Conservation (phyloP, 371 early-diverging fungal genomes). For the Syncephalis fuscata region DNA sequence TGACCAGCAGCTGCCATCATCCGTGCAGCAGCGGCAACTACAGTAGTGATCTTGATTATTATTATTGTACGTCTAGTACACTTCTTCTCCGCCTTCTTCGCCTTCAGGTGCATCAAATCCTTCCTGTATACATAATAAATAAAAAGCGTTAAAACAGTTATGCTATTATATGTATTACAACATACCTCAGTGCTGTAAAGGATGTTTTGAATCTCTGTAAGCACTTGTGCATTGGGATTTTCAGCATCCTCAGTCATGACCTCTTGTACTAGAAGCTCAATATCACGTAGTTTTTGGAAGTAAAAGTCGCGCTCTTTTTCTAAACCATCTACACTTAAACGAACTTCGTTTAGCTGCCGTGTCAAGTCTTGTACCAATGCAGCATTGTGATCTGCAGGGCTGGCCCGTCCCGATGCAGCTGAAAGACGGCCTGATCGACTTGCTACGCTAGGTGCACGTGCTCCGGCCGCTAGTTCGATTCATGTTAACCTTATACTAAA, state of each 20-base stretch:
- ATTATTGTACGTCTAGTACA: too few species aligned
- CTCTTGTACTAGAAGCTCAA: conserved; percentile 79
- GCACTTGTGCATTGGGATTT: conserved; percentile 19
- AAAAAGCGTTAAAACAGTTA: not conserved
- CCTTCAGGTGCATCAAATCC: conserved; percentile 26
- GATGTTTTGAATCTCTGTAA: conserved; percentile 61
- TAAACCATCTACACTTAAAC: conserved; percentile 67
- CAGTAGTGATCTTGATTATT: too few species aligned
- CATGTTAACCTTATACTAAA: not conserved
- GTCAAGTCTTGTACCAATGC: conserved; percentile 42
- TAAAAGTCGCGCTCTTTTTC: conserved; percentile 95
- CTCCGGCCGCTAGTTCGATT: not conserved
- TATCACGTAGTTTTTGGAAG: conserved; percentile 78
- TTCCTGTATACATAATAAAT: conserved; percentile 8
- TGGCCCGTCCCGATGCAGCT: not conserved
- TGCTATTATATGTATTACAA: not conserved
- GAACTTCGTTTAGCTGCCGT: conserved; percentile 58
- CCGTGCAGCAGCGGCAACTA: too few species aligned
- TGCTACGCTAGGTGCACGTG: not conserved
- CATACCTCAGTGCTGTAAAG: conserved; percentile 76
- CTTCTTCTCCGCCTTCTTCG: conserved; percentile 12
- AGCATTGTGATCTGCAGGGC: conserved; percentile 7
- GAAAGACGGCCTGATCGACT: not conserved
- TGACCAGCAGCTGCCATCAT: too few species aligned
- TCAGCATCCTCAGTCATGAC: conserved; percentile 29